phyloP scores from a whole-genome alignment of 2,329 filamentous ascomycete species.

The Sporothrix pseudoabietina region DNA sequence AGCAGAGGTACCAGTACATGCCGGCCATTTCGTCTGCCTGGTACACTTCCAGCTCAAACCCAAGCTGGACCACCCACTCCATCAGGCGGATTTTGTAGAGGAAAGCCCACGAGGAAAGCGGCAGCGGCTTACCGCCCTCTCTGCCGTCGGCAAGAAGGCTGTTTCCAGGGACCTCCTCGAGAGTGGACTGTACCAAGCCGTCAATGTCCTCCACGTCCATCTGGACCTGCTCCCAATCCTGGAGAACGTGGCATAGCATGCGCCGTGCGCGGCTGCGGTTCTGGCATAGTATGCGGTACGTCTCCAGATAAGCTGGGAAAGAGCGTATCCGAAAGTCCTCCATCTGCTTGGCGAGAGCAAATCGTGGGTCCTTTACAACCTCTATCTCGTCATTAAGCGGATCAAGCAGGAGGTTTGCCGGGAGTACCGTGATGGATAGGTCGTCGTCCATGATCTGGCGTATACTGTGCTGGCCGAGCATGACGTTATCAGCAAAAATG shows the following conservation, averaged over 20 bases:
- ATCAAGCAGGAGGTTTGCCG: constrained; percentile 70
- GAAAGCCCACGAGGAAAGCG: constrained; percentile 85
- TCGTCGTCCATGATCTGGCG: constrained; percentile 79
- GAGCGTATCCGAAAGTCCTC: constrained; percentile 65
- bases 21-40: constrained; percentile 78
- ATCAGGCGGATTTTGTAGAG: constrained; percentile 88
- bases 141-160: background rate
- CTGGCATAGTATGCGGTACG: constrained; percentile 82
- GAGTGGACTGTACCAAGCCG: constrained; percentile 62
- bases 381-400: constrained; percentile 76
- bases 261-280: constrained; percentile 89
- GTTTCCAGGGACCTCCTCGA: constrained; percentile 58
- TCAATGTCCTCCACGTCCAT: constrained; percentile 79
- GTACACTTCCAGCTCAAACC: constrained; percentile 92
- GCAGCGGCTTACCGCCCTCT: constrained; percentile 57
- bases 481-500: constrained; percentile 70
- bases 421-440: constrained; percentile 74
- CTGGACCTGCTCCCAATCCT: constrained; percentile 64
- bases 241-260: constrained; percentile 80
- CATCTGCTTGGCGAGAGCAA: constrained; percentile 72
- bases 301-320: constrained; percentile 75
- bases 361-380: constrained; percentile 69
- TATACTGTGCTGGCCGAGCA: constrained; percentile 68
- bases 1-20: constrained; percentile 90
- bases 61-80: constrained; percentile 84